Conservation (phyloP, 768 basidiomycete genomes). For the Tricholoma matsutake region DNA sequence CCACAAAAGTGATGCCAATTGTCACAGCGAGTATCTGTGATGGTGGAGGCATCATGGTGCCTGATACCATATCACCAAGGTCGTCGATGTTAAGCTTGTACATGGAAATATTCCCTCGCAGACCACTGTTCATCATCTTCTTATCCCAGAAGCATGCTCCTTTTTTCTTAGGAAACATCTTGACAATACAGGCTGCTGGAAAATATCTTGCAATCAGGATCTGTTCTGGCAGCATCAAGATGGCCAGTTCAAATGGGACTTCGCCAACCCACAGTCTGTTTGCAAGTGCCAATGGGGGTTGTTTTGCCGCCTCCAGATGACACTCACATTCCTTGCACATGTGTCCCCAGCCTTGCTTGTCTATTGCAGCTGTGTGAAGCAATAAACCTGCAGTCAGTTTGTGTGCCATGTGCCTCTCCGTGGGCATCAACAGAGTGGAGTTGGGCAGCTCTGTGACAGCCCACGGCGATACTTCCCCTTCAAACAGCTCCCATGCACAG, state of each 20-base stretch:
- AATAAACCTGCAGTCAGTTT: no score
- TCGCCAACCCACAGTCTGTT: neutral
- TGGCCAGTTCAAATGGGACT: neutral
- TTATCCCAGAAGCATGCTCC: neutral
- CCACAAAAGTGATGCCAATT: no score
- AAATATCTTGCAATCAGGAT: neutral
- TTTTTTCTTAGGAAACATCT: neutral
- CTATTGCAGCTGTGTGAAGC: no score
- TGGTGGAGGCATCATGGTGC: no score
- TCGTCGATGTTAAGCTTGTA: no score
- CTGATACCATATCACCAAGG: no score
- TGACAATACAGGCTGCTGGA: neutral
- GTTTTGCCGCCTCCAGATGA: no score
- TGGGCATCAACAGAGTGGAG: neutral
- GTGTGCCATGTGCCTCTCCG: neutral
- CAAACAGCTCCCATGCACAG: neutral
- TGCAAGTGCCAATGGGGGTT: neutral
- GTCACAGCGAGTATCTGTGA: no score
- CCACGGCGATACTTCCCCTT: neutral
- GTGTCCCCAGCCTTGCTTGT: no score
- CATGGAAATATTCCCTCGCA: constrained; percentile 8
- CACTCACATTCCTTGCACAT: no score
- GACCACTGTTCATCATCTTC: constrained; percentile 9
- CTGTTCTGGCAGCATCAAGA: neutral
- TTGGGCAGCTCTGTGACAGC: neutral